Evolutionary conservation across 169 alveolate species (phyloP).

Genomic region (Plasmodium ovale): DNA sequence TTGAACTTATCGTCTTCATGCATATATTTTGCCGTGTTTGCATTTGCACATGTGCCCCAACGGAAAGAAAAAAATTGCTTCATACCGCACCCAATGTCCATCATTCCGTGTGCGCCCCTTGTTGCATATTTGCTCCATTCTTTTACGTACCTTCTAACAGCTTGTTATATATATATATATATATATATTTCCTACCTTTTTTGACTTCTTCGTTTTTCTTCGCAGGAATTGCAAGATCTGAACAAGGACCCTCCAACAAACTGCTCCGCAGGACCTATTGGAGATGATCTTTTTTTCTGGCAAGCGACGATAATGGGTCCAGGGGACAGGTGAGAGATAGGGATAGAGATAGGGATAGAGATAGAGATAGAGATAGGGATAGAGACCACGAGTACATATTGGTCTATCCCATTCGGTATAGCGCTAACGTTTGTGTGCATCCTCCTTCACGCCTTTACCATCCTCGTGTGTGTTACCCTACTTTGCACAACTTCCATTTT

Average conservation of each 20-base stretch:
- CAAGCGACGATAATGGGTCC: constrained; percentile 99
- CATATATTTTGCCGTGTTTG: background rate
- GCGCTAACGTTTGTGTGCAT: no score
- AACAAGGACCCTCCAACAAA: constrained; percentile 99
- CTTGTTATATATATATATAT: background rate
- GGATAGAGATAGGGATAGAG: background rate
- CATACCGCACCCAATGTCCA: no score
- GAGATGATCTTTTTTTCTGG: constrained; percentile 99
- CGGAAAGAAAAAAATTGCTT: no score
- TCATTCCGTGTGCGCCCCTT: no score
- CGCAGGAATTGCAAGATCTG: constrained; percentile 96
- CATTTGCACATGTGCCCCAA: background rate
- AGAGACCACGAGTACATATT: background rate
- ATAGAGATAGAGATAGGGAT: background rate
- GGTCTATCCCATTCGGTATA: no score
- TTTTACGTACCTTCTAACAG: background rate
- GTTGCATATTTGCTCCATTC: background rate
- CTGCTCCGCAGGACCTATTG: constrained; percentile 99
- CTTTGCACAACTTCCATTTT: constrained; percentile 33
- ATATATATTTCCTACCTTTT: background rate
- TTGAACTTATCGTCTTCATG: background rate
- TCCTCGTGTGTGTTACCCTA: background rate
- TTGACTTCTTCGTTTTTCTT: background rate
- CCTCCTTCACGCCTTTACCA: no score
- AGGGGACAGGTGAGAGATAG: constrained; percentile 90